Percentiles rank a stretch among this genome's conserved stretches.
These are phyloP conservation scores for Eucalyptus sp. DNA, from an alignment of 345 rosid genomes.

Conservation along the genomic window DNA sequence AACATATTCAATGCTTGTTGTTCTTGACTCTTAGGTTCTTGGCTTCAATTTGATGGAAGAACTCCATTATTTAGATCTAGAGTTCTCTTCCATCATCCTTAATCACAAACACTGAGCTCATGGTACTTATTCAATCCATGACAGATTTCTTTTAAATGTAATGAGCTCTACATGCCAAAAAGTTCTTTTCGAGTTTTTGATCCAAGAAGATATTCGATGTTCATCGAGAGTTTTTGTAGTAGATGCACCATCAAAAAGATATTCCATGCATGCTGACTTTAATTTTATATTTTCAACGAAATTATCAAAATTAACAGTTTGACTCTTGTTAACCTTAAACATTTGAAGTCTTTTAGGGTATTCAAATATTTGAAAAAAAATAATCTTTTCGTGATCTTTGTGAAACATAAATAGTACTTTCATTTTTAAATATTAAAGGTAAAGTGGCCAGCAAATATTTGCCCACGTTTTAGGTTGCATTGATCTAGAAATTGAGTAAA, in stretches of 20 bases:
- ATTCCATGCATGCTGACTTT: accelerated
- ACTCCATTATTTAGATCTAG: background rate
- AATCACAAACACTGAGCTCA: background rate
- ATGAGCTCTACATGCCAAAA: background rate
- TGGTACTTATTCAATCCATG: background rate
- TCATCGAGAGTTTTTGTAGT: too few relatives aligned
- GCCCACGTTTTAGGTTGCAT: background rate
- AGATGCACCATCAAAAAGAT: too few relatives aligned
- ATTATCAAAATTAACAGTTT: accelerated
- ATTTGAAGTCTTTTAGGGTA: background rate
- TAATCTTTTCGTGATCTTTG: accelerated
- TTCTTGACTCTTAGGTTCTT: background rate
- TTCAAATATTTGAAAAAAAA: background rate
- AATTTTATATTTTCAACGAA: accelerated
- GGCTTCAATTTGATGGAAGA: background rate
- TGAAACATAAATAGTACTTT: background rate
- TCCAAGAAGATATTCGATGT: too few relatives aligned
- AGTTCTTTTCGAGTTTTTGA: background rate
- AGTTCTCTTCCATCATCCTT: background rate
- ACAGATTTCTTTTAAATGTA: background rate
- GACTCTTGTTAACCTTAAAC: background rate
- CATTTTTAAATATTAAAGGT: background rate
- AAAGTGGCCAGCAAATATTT: background rate
- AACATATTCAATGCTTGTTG: background rate
- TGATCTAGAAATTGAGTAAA: background rate